A percentile compares a stretch with the other conserved stretches of the same genome.
Conservation (phyloP, 1,284 basidiomycete species). For the Phellinidium pouzarii region DNA sequence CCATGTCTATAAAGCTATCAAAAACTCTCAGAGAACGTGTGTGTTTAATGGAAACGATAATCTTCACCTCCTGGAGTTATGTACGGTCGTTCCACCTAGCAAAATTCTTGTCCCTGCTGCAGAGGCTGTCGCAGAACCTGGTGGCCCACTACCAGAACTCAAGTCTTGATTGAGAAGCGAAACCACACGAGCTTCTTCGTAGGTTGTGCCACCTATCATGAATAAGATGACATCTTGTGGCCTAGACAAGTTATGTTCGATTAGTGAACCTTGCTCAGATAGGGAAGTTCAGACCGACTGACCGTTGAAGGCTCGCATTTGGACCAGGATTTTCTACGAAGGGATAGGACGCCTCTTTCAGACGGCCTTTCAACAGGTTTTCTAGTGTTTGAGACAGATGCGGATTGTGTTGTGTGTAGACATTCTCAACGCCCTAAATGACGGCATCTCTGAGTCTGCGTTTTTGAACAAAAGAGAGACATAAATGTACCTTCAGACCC, state of each 20-base stretch:
- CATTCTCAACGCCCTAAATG: constrained; percentile 90
- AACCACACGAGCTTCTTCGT: constrained; percentile 84
- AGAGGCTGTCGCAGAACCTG: constrained; percentile 37
- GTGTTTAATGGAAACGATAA: constrained; percentile 12
- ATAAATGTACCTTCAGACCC: constrained; percentile 71
- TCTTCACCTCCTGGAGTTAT: constrained; percentile 81
- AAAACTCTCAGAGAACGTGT: constrained; percentile 16
- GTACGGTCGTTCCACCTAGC: constrained; percentile 87
- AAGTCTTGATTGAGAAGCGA: constrained; percentile 81
- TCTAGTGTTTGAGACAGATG: constrained; percentile 92
- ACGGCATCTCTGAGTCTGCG: constrained; percentile 10
- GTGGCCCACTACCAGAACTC: constrained; percentile 29
- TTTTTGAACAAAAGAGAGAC: constrained; percentile 5
- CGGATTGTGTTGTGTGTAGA: constrained; percentile 97
- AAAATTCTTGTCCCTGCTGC: constrained; percentile 63
- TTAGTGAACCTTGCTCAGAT: background rate
- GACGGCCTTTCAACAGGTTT: constrained; percentile 77
- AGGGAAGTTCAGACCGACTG: constrained; percentile 15
- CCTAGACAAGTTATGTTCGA: constrained; percentile 33
- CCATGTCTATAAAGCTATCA: constrained; percentile 69
- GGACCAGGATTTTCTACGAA: constrained; percentile 71
- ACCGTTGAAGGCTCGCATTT: constrained; percentile 67
- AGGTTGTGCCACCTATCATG: constrained; percentile 91
- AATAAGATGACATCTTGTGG: constrained; percentile 94
- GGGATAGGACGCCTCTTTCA: constrained; percentile 87